phyloP scores from a whole-genome alignment of 371 early-diverging fungal genomes.

The Sporodiniella umbellata region DNA sequence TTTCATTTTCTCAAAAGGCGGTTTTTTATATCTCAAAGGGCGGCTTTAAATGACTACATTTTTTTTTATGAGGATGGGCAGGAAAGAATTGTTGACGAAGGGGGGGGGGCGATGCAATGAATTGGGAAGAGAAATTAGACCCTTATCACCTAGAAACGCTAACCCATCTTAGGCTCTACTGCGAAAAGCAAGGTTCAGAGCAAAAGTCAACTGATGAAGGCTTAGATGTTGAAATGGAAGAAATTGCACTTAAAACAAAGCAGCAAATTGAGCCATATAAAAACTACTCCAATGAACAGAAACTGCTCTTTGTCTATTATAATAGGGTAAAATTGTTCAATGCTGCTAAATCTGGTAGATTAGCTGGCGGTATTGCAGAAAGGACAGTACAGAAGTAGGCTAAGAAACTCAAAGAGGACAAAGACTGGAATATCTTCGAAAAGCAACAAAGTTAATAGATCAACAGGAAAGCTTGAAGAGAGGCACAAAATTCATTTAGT shows the following conservation, averaged over 20 bases:
- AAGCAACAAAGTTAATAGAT: too few relatives aligned
- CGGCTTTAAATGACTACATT: too few relatives aligned
- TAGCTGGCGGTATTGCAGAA: slow-evolving; percentile 15
- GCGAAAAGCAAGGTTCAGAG: neutral
- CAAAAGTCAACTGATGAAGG: slow-evolving; percentile 2
- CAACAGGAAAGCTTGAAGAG: slow-evolving; percentile 11
- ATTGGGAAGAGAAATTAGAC: slow-evolving; percentile 11
- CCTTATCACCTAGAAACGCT: slow-evolving; percentile 5
- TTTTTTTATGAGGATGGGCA: too few relatives aligned
- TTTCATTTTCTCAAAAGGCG: too few relatives aligned
- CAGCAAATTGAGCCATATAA: slow-evolving; percentile 8
- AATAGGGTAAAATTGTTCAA: slow-evolving; percentile 12
- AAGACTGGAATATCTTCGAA: too few relatives aligned
- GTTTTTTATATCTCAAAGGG: too few relatives aligned
- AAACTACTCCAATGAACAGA: slow-evolving; percentile 12
- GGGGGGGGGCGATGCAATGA: slow-evolving; percentile 3
- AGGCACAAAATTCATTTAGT: slow-evolving; percentile 7
- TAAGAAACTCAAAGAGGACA: too few relatives aligned
- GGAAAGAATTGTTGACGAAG: too few relatives aligned
- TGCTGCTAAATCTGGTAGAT: slow-evolving; percentile 11
- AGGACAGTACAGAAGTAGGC: too few relatives aligned
- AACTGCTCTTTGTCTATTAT: slow-evolving; percentile 11
- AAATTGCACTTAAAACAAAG: slow-evolving; percentile 5
- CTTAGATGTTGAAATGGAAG: slow-evolving; percentile 16
- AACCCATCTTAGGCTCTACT: slow-evolving; percentile 8